A percentile compares a stretch with the other conserved stretches of the same genome.
Conservation (phyloP, 2,329 filamentous ascomycete genomes). For the Fusarium multiceps region DNA sequence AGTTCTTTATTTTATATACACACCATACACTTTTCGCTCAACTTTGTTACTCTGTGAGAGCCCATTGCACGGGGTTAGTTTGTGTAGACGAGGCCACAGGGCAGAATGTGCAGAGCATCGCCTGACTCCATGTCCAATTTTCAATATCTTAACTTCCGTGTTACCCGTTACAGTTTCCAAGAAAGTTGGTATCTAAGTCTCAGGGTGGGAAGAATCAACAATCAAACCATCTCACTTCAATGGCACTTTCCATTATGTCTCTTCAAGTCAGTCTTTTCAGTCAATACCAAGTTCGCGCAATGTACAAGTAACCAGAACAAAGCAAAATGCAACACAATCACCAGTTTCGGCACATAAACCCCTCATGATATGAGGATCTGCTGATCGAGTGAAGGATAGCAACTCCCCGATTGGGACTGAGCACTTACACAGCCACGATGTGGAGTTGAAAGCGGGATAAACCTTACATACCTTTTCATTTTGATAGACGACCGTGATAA, state of each 20-base stretch:
- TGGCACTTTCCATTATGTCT: background rate
- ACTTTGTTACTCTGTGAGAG: background rate
- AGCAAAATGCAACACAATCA: background rate
- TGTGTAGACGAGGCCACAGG: background rate
- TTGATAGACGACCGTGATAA: background rate
- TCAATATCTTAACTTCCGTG: background rate
- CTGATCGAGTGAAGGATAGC: background rate
- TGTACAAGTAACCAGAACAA: background rate
- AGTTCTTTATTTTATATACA: slow-evolving; percentile 16
- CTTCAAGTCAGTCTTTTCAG: background rate
- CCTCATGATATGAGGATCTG: background rate
- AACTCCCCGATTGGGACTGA: slow-evolving; percentile 15
- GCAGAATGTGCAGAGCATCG: background rate
- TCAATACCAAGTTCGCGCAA: background rate
- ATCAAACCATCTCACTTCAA: background rate
- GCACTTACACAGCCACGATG: slow-evolving; percentile 32
- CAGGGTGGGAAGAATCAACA: background rate
- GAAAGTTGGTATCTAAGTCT: background rate
- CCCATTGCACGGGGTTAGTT: background rate
- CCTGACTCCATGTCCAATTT: background rate
- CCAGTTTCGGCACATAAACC: background rate
- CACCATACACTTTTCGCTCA: background rate
- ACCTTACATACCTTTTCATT: background rate
- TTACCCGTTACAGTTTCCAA: background rate
- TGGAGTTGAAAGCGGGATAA: slow-evolving; percentile 22